Evolutionary conservation across 768 basidiomycete genomes (phyloP).

Genomic region (Hemileccinum rubropunctum): DNA sequence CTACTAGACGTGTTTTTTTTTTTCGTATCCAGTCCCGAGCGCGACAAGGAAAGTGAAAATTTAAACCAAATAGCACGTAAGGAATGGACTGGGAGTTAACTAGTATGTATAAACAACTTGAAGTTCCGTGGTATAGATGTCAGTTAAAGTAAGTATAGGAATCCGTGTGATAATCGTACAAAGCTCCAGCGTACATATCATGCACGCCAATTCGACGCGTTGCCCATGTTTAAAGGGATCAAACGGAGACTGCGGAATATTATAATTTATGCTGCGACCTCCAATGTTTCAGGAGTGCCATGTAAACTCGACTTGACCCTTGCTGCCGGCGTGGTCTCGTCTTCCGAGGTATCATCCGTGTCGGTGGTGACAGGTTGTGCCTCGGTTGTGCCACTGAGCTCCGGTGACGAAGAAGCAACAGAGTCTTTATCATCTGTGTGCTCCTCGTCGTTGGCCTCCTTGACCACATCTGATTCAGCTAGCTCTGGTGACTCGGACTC

Average conservation of each 20-base stretch:
- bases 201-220: neutral
- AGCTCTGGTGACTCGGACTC: constrained; percentile 9
- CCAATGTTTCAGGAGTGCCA: constrained; percentile 16
- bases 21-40: too few species aligned
- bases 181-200: neutral
- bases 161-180: constrained; percentile 9
- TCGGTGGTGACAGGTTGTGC: neutral
- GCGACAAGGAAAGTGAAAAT: too few species aligned
- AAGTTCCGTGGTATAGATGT: constrained; percentile 22
- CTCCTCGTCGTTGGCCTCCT: constrained; percentile 12
- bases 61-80: neutral
- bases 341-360: neutral
- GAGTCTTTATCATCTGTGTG: constrained; percentile 19
- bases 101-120: constrained; percentile 20
- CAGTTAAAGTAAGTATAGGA: constrained; percentile 7
- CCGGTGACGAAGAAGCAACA: constrained; percentile 20
- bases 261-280: constrained; percentile 15
- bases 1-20: too few species aligned
- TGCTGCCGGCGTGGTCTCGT: constrained; percentile 4
- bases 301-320: constrained; percentile 3
- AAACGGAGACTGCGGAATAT: too few species aligned
- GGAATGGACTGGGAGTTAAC: constrained; percentile 3
- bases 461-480: constrained; percentile 1
- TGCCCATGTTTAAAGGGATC: neutral
- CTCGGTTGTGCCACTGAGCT: constrained; percentile 4